Base-by-base conservation (phyloP, 345 rosid genomes). In the Lagerstroemia speciosa region DNA sequence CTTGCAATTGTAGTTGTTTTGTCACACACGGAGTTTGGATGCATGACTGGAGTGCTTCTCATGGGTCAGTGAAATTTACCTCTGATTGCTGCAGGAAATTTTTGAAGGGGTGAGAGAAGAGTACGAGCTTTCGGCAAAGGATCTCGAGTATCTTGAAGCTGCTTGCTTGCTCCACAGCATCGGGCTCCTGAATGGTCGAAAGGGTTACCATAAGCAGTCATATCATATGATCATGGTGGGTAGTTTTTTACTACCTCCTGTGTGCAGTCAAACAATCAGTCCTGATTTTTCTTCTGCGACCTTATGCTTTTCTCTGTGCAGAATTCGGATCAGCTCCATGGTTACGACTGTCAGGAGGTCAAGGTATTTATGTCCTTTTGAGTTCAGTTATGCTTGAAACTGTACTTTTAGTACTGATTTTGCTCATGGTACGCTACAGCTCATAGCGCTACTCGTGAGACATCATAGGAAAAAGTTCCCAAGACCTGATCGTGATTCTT, bases 121-220 rank as follows among this genome's bases (percentile, higher is more conserved):
- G 72, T 65, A 71, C 24, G 78, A 74, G 73, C 74, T 74, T 67
- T 72, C 55, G 37, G 81, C 74, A 55, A 87, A 83, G 73, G 83
- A 84, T 79, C 80, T 85, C 69, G 92, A 87, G 75, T 84, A 82
- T 71, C 86, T 89, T 36, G 83, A 85, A 77, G 96, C 87, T 76
- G 89, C 96, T 19, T 89, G 92, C 72, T 80, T 85, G 76, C 89
- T 89, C 73, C 96, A 89, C 76, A 81, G 78, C 69, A 72, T 84
- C 12, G 96, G 96, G 50, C 76, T 79, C 57, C 72, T 78, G 72
- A 69, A 75, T 65, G 77, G 90, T 76, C 80, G 82, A 80, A 87
- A 80, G 78, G 89, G 92, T 71, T 87, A 89, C 70, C 96, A 89
- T 72, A 87, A 87, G 84, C 83, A 84, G 80, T 84, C 92, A 33